Percentiles rank a stretch among this genome's conserved stretches.
Evolutionary conservation across 495 filamentous ascomycete genomes (phyloP).

Genomic region (Annulohypoxylon stygium): DNA sequence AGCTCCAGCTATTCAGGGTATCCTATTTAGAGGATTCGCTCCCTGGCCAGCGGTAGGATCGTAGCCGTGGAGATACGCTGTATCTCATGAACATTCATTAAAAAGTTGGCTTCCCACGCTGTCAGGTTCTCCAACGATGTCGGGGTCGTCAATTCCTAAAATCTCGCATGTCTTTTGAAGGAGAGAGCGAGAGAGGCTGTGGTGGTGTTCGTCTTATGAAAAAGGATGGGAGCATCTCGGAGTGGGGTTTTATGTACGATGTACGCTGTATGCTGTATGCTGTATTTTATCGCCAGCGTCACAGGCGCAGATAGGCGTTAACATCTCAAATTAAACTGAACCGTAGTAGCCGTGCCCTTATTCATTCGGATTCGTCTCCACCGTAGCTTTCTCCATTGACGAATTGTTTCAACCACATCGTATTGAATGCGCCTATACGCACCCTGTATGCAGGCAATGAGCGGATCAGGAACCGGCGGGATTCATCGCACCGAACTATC

Average conservation of each 20-base stretch:
- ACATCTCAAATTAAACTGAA: slow-evolving; percentile 1
- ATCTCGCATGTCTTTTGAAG: neutral
- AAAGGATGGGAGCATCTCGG: neutral
- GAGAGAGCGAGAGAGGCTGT: no score
- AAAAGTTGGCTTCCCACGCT: slow-evolving; percentile 3
- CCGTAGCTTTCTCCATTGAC: slow-evolving; percentile 13
- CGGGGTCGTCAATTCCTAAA: slow-evolving; percentile 10
- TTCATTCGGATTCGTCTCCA: slow-evolving; percentile 14
- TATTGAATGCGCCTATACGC: slow-evolving; percentile 16
- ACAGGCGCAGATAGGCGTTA: neutral
- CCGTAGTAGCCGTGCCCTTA: neutral
- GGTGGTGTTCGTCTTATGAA: neutral
- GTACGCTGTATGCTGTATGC: neutral
- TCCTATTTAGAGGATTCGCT: slow-evolving; percentile 34
- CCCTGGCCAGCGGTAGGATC: slow-evolving; percentile 17
- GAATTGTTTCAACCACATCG: slow-evolving; percentile 3
- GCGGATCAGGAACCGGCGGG: slow-evolving; percentile 6
- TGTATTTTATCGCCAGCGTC: neutral
- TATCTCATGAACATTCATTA: neutral
- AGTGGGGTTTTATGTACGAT: neutral
- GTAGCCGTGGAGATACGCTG: neutral
- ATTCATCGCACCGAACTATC: slow-evolving; percentile 21
- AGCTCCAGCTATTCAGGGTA: neutral
- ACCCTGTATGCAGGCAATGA: slow-evolving; percentile 15
- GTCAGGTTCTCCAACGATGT: slow-evolving; percentile 6